Conservation (phyloP, 768 basidiomycete species). For the Termitomyces sp. region DNA sequence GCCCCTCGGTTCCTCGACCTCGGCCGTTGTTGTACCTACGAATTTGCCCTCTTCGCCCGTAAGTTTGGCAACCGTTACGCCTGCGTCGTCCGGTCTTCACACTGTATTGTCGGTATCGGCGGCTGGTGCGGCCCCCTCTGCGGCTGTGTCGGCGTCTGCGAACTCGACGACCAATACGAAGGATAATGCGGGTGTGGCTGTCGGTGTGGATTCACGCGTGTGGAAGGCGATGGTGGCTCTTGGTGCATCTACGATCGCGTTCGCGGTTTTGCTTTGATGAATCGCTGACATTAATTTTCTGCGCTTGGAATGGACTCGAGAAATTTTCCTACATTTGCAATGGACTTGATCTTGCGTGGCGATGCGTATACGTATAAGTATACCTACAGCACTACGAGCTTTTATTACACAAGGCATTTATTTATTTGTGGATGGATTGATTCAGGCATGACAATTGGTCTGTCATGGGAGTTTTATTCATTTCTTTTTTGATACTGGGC, state of each 20-base stretch:
- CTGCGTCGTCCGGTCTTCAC: neutral
- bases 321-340: neutral
- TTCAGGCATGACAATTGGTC: neutral
- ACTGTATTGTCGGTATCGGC: neutral
- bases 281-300: no score
- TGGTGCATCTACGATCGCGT: slow-evolving; percentile 10
- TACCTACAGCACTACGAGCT: neutral
- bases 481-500: neutral
- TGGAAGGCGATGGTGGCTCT: slow-evolving; percentile 17
- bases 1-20: neutral
- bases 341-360: neutral
- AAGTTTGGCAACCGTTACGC: neutral
- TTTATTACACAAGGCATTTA: neutral
- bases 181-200: slow-evolving; percentile 11
- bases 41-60: neutral
- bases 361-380: neutral
- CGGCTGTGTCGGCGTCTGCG: neutral
- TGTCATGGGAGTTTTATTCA: neutral
- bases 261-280: slow-evolving; percentile 14
- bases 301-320: no score
- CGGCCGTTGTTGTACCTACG: neutral
- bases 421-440: slow-evolving; percentile 1
- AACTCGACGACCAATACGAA: slow-evolving; percentile 12
- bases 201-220: slow-evolving; percentile 12
- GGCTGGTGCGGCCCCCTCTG: neutral